These are phyloP conservation scores for Knufia fluminis DNA, from an alignment of 2,329 filamentous ascomycete species.

Conservation along the genomic window DNA sequence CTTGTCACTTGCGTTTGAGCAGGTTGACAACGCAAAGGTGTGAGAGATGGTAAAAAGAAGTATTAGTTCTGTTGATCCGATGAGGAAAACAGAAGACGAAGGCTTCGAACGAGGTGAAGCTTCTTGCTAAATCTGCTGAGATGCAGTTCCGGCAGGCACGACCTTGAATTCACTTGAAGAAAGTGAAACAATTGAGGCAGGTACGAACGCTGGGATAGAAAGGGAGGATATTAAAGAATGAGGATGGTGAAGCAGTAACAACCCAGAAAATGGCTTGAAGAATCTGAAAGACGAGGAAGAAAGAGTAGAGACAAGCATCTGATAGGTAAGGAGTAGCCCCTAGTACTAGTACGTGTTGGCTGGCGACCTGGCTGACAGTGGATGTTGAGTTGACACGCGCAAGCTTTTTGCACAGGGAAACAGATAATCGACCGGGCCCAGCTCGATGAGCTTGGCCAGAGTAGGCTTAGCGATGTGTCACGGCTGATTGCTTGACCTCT, in stretches of 20 bases:
- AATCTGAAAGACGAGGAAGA: slow-evolving; percentile 28
- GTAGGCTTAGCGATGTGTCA: not conserved
- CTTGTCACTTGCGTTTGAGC: slow-evolving; percentile 5
- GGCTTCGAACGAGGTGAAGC: slow-evolving; percentile 21
- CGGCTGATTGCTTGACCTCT: not conserved
- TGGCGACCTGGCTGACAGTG: slow-evolving; percentile 5
- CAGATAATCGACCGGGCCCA: not conserved
- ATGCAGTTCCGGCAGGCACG: slow-evolving; percentile 18
- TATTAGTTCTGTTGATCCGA: slow-evolving; percentile 9
- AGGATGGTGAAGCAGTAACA: slow-evolving; percentile 28
- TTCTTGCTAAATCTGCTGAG: slow-evolving; percentile 14
- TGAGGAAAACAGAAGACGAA: slow-evolving; percentile 13
- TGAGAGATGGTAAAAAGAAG: slow-evolving; percentile 8
- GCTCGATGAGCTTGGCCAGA: slow-evolving; percentile 1
- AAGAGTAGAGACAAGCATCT: slow-evolving; percentile 16
- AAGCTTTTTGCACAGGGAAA: not conserved
- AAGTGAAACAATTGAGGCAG: slow-evolving; percentile 14
- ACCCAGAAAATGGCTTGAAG: slow-evolving; percentile 23
- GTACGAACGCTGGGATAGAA: slow-evolving; percentile 25
- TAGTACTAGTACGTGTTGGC: not conserved
- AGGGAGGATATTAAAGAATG: slow-evolving; percentile 16
- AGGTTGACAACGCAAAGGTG: slow-evolving; percentile 1
- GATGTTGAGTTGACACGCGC: not conserved
- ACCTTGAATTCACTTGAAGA: slow-evolving; percentile 15
- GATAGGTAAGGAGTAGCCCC: slow-evolving; percentile 9